Conservation (phyloP, 495 filamentous ascomycete genomes). For the Aspergillus asperescens region DNA sequence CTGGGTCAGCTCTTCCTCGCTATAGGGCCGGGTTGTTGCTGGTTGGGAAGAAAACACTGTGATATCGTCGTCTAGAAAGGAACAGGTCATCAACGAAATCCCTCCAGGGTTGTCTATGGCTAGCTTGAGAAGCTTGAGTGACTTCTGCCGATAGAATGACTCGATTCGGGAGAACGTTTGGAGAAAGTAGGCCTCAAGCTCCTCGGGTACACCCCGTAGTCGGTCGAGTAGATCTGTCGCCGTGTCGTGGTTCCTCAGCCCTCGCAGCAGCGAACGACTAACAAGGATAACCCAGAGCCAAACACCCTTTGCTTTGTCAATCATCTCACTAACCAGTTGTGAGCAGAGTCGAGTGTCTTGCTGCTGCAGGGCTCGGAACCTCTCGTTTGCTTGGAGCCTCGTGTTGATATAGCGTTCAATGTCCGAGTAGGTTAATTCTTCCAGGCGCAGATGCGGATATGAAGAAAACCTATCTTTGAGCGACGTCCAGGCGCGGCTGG, state of each 20-base stretch:
- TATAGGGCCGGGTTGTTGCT: not conserved
- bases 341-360: not conserved
- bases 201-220: not conserved
- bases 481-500: constrained; percentile 9
- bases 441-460: constrained; percentile 15
- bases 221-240: not conserved
- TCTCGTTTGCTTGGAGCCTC: not conserved
- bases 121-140: not conserved
- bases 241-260: constrained; percentile 23
- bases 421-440: constrained; percentile 30
- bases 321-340: constrained; percentile 18
- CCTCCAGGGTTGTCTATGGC: not conserved
- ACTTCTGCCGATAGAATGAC: not conserved
- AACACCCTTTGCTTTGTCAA: constrained; percentile 28
- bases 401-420: constrained; percentile 23
- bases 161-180: constrained; percentile 14
- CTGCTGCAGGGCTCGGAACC: not conserved
- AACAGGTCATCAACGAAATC: not conserved
- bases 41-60: not conserved
- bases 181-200: not conserved
- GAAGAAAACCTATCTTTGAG: constrained; percentile 29
- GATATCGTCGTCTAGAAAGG: not conserved
- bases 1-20: not conserved
- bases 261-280: constrained; percentile 23
- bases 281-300: constrained; percentile 41